Conservation (phyloP, 345 rosid genomes). For the Moricandia arvensis region DNA sequence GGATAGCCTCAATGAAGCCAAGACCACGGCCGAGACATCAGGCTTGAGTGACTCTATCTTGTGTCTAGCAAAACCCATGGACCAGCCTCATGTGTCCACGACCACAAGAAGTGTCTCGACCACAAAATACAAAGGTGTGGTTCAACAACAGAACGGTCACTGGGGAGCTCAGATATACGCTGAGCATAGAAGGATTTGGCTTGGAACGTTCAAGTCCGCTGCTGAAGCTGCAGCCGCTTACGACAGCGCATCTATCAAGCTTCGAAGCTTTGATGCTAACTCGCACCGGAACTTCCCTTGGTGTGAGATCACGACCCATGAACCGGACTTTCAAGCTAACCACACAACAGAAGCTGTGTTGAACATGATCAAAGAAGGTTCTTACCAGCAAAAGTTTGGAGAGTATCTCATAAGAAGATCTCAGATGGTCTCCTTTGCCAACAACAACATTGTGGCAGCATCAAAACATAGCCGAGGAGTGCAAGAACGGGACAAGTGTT, state of each 20-base stretch:
- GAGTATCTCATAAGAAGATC: slow-evolving; percentile 38
- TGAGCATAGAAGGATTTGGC: slow-evolving; percentile 57
- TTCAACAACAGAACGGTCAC: slow-evolving; percentile 52
- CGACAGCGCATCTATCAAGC: slow-evolving; percentile 60
- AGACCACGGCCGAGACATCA: slow-evolving; percentile 29
- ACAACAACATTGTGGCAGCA: slow-evolving; percentile 15
- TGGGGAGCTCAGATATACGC: slow-evolving; percentile 76
- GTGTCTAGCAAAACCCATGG: slow-evolving; percentile 1
- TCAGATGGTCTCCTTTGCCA: background rate
- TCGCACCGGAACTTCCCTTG: slow-evolving; percentile 60
- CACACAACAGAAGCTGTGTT: slow-evolving; percentile 42
- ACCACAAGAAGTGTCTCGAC: slow-evolving; percentile 10
- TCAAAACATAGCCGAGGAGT: slow-evolving; percentile 23
- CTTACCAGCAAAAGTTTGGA: slow-evolving; percentile 54
- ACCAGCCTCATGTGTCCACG: background rate
- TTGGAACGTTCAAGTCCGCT: slow-evolving; percentile 63
- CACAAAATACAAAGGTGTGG: slow-evolving; percentile 55
- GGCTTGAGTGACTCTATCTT: slow-evolving; percentile 4
- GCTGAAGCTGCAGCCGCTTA: slow-evolving; percentile 65
- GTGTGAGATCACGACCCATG: slow-evolving; percentile 44
- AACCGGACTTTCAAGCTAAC: slow-evolving; percentile 48
- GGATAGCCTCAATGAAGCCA: slow-evolving; percentile 29
- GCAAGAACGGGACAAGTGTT: background rate
- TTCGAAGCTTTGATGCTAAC: slow-evolving; percentile 43
- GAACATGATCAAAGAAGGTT: slow-evolving; percentile 68